Evolutionary conservation across 2,329 filamentous ascomycete genomes (phyloP).

Genomic region (Xylogone sp.): DNA sequence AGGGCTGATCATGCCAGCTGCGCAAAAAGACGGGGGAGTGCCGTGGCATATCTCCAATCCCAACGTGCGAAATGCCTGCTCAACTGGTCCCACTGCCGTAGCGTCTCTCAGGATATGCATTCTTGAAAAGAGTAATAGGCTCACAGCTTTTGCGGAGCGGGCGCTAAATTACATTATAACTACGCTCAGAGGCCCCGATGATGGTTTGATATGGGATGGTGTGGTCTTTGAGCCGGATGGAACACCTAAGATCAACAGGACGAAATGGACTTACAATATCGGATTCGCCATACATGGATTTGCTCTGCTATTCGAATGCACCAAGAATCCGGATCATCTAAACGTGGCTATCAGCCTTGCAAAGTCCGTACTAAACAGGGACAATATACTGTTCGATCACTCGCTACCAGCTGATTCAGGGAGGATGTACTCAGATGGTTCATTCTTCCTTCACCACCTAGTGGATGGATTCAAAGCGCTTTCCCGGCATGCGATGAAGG

Average conservation of each 20-base stretch:
- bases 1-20: conserved; percentile 13
- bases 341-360: conserved; percentile 12
- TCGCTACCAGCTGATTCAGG: conserved; percentile 2
- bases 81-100: conserved; percentile 14
- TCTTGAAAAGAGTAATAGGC: conserved; percentile 4
- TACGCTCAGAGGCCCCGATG: conserved; percentile 12
- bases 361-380: conserved; percentile 10
- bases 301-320: conserved; percentile 9
- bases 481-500: conserved; percentile 4
- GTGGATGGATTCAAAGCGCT: conserved; percentile 15
- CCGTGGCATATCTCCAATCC: conserved; percentile 16
- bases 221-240: conserved; percentile 9
- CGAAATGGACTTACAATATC: conserved; percentile 19
- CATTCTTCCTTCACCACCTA: conserved; percentile 18
- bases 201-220: conserved; percentile 18
- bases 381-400: conserved; percentile 11
- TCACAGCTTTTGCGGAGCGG: conserved; percentile 9
- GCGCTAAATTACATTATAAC: conserved; percentile 7
- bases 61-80: conserved; percentile 13
- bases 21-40: conserved; percentile 10
- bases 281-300: conserved; percentile 18
- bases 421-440: conserved; percentile 16
- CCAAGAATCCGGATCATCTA: conserved; percentile 5
- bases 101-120: conserved; percentile 14
- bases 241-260: conserved; percentile 10